Conservation (phyloP, 192 early-diverging fungal species). For the Coemansia sp. region DNA sequence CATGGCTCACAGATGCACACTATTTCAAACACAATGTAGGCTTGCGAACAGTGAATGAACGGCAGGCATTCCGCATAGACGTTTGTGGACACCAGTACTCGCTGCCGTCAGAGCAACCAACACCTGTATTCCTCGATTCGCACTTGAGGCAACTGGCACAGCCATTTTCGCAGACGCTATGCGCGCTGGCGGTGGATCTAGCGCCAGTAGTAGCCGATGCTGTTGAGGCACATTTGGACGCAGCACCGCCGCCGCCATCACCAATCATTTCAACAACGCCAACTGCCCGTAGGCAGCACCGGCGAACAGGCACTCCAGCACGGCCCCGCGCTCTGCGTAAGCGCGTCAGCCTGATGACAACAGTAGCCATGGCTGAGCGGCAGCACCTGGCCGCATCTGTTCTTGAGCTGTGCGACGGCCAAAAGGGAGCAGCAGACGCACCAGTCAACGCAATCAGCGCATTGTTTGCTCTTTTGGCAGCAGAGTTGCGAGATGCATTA, state of each 20-base stretch:
- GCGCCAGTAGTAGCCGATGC: slow-evolving; percentile 13
- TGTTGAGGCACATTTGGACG: slow-evolving; percentile 18
- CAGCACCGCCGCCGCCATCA: slow-evolving; percentile 2
- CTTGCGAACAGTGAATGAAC: slow-evolving; percentile 9
- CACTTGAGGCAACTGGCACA: slow-evolving; percentile 15
- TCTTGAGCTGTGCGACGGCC: slow-evolving; percentile 12
- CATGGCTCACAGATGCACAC: not conserved
- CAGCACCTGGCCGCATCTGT: slow-evolving; percentile 16
- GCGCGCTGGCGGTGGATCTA: slow-evolving; percentile 14
- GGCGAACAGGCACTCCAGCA: slow-evolving; percentile 4
- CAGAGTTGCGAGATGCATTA: slow-evolving; percentile 23
- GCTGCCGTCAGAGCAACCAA: slow-evolving; percentile 28
- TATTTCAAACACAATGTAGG: slow-evolving; percentile 1
- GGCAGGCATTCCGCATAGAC: slow-evolving; percentile 45
- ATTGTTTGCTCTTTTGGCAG: slow-evolving; percentile 16
- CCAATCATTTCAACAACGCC: not conserved
- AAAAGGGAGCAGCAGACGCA: not conserved
- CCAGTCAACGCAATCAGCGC: slow-evolving; percentile 4
- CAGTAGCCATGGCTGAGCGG: slow-evolving; percentile 15
- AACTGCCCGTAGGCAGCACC: not conserved
- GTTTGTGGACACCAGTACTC: slow-evolving; percentile 48
- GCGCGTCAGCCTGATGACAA: slow-evolving; percentile 21
- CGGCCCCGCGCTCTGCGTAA: slow-evolving; percentile 10
- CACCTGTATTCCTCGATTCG: slow-evolving; percentile 12
- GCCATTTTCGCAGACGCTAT: slow-evolving; percentile 14